Evolutionary conservation across 345 rosid species (phyloP).

Genomic region (Salix exigua): DNA sequence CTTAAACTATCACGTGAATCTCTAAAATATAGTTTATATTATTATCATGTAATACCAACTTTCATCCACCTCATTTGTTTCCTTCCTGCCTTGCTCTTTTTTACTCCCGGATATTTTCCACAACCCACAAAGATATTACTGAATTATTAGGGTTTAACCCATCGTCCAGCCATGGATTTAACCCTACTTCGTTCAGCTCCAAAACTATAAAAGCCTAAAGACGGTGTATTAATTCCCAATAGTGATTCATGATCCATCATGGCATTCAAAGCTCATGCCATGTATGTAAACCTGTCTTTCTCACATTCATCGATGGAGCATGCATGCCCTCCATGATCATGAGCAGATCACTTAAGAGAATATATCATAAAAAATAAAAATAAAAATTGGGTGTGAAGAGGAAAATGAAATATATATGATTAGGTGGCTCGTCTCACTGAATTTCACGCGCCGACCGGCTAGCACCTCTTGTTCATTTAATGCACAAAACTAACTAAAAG

Average conservation of each 20-base stretch:
- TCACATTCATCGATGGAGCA: too few relatives aligned
- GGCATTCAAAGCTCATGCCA: too few relatives aligned
- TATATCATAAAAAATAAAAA: too few relatives aligned
- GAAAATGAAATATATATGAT: not conserved
- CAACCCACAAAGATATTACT: too few relatives aligned
- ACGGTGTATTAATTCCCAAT: not conserved
- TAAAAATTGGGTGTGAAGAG: too few relatives aligned
- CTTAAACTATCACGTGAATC: too few relatives aligned
- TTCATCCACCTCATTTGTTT: not conserved
- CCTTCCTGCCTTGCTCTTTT: not conserved
- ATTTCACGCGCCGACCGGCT: constrained; percentile 1
- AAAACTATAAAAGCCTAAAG: too few relatives aligned
- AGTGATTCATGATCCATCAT: not conserved
- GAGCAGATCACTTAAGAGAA: too few relatives aligned
- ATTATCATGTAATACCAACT: rapidly evolving
- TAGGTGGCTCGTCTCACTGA: not conserved
- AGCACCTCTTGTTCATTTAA: not conserved
- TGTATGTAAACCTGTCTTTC: too few relatives aligned
- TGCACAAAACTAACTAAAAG: not conserved
- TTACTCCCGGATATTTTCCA: not conserved
- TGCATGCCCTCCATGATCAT: too few relatives aligned
- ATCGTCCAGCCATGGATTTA: not conserved
- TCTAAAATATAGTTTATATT: too few relatives aligned
- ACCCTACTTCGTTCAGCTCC: not conserved
- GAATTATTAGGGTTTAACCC: too few relatives aligned